Evolutionary conservation across 2,329 filamentous ascomycete genomes (phyloP).

Genomic region (Colletotrichum phormii): DNA sequence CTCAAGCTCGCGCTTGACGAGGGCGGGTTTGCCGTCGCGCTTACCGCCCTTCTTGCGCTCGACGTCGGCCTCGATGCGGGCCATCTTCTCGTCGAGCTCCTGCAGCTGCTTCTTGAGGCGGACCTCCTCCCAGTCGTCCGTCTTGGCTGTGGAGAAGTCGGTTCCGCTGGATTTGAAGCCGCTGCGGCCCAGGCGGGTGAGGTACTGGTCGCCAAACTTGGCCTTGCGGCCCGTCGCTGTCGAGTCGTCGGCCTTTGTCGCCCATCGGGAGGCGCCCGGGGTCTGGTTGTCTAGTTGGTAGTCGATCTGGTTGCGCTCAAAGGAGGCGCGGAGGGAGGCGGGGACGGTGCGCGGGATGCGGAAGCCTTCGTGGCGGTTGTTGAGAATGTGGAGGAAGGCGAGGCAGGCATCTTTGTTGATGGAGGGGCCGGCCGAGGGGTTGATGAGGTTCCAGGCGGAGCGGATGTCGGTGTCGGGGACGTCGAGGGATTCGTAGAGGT

Average conservation of each 20-base stretch:
- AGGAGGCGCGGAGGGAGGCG: conserved; percentile 88
- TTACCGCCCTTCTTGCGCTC: conserved; percentile 72
- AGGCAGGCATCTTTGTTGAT: conserved; percentile 97
- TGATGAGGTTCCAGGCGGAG: conserved; percentile 97
- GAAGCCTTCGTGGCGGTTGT: conserved; percentile 94
- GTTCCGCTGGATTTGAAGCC: conserved; percentile 87
- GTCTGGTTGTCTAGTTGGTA: conserved; percentile 88
- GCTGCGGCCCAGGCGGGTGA: conserved; percentile 88
- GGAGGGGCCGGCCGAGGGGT: conserved; percentile 82
- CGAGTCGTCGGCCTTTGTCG: conserved; percentile 79
- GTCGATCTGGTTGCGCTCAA: conserved; percentile 96
- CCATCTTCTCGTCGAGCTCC: conserved; percentile 89
- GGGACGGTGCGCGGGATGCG: conserved; percentile 93
- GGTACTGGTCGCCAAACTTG: conserved; percentile 97
- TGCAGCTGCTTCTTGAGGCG: conserved; percentile 91
- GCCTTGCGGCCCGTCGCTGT: conserved; percentile 91
- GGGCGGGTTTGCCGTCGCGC: conserved; percentile 84
- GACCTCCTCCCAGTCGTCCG: conserved; percentile 98
- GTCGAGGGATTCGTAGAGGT: conserved; percentile 85
- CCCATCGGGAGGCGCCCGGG: conserved; percentile 78
- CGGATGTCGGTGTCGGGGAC: conserved; percentile 83
- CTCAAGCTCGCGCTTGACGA: conserved; percentile 94
- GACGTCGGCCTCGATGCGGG: conserved; percentile 80
- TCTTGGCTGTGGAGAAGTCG: conserved; percentile 87
- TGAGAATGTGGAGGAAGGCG: conserved; percentile 96